Conservation (phyloP, 306 rosid species). For the Castanea mollissima region DNA sequence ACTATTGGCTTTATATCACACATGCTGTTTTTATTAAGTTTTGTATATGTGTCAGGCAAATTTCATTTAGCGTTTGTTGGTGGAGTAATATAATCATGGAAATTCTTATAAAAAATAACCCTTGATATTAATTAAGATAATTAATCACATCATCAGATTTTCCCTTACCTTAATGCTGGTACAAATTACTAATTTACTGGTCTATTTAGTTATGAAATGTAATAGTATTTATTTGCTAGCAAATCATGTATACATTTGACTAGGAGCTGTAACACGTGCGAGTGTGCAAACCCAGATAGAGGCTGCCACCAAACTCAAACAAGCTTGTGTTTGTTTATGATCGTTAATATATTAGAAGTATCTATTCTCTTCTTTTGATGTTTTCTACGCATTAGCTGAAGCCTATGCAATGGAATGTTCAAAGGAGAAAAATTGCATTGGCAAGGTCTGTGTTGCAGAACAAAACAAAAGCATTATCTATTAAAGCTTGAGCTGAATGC, state of each 20-base stretch:
- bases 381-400: not conserved
- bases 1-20: conserved; percentile 23
- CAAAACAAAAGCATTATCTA: not conserved
- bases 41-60: not conserved
- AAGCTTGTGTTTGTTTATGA: not conserved
- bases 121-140: too few species aligned
- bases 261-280: not conserved
- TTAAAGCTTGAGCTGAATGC: not conserved
- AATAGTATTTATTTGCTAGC: not conserved
- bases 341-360: not conserved
- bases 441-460: not conserved
- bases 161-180: not conserved
- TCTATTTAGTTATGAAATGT: not conserved
- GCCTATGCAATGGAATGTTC: not conserved
- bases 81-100: not conserved
- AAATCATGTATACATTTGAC: not conserved
- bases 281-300: not conserved
- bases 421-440: not conserved
- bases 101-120: too few species aligned
- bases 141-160: too few species aligned
- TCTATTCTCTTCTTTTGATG: not conserved
- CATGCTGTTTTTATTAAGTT: not conserved
- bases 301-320: not conserved
- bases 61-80: not conserved
- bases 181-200: not conserved